Evolutionary conservation across 1,139 yeast species (phyloP).

Genomic region (Suhomyces bribrorum): DNA sequence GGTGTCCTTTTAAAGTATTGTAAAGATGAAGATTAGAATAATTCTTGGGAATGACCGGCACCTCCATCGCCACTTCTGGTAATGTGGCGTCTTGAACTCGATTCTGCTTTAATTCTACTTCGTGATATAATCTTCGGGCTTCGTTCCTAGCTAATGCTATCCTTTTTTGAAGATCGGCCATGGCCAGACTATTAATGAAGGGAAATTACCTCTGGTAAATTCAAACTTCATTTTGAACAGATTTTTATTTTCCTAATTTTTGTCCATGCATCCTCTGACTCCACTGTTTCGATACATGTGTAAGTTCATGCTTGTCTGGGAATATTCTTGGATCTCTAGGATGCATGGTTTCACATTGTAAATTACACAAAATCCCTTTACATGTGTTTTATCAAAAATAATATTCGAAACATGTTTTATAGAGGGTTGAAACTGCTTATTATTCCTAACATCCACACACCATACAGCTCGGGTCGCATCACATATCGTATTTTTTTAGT

Average conservation of each 20-base stretch:
- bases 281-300: too few species aligned
- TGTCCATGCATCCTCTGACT: not conserved
- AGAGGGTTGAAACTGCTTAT: too few species aligned
- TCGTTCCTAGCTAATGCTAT: conserved; percentile 46
- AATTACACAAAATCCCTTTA: conserved; percentile 1
- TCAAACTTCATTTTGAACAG: too few species aligned
- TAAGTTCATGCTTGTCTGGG: too few species aligned
- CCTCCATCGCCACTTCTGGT: conserved; percentile 35
- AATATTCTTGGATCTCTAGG: too few species aligned
- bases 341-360: too few species aligned
- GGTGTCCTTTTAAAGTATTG: conserved; percentile 66
- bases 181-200: not conserved
- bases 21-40: conserved; percentile 37
- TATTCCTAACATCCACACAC: too few species aligned
- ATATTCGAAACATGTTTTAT: too few species aligned
- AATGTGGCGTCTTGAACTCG: conserved; percentile 50
- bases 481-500: too few species aligned
- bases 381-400: too few species aligned
- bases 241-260: too few species aligned
- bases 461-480: too few species aligned
- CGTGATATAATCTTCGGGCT: conserved; percentile 48
- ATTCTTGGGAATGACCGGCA: conserved; percentile 32
- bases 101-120: conserved; percentile 46
- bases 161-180: conserved; percentile 13
- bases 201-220: not conserved